These are phyloP conservation scores for Nakazawaea ernobii DNA, from an alignment of 805 yeast species.

Conservation along the genomic window DNA sequence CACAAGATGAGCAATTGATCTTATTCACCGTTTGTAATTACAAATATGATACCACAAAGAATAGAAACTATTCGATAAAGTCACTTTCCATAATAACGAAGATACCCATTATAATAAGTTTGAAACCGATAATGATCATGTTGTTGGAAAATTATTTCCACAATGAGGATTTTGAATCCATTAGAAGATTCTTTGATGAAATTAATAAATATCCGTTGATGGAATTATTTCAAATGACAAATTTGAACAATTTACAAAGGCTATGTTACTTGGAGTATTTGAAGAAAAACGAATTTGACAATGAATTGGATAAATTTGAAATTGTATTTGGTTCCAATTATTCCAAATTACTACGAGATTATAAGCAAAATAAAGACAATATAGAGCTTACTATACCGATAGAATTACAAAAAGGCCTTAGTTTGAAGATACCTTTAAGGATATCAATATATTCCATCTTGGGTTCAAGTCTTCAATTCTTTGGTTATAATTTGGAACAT, in stretches of 20 bases:
- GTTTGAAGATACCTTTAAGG: constrained; percentile 18
- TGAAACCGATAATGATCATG: constrained; percentile 42
- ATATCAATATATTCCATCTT: constrained; percentile 23
- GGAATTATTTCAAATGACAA: neutral
- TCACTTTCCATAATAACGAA: constrained; percentile 41
- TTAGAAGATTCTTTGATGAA: constrained; percentile 14
- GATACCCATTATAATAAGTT: constrained; percentile 37
- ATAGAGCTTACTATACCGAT: constrained; percentile 1
- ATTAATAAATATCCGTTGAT: constrained; percentile 25
- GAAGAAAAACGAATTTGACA: neutral
- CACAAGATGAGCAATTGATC: constrained; percentile 16
- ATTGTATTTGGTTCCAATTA: constrained; percentile 2
- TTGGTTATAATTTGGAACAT: constrained; percentile 26
- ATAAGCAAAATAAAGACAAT: constrained; percentile 17
- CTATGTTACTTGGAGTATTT: constrained; percentile 4
- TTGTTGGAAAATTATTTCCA: constrained; percentile 37
- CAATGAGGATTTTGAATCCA: constrained; percentile 11
- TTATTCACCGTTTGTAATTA: constrained; percentile 25
- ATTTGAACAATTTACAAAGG: neutral
- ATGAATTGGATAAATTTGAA: neutral
- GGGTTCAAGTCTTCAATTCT: constrained; percentile 19
- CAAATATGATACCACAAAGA: constrained; percentile 26
- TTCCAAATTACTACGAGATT: constrained; percentile 7
- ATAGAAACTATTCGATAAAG: constrained; percentile 36
- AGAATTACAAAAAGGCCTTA: neutral